Conservation (phyloP, 768 basidiomycete species). For the Tephrocybe rancida region DNA sequence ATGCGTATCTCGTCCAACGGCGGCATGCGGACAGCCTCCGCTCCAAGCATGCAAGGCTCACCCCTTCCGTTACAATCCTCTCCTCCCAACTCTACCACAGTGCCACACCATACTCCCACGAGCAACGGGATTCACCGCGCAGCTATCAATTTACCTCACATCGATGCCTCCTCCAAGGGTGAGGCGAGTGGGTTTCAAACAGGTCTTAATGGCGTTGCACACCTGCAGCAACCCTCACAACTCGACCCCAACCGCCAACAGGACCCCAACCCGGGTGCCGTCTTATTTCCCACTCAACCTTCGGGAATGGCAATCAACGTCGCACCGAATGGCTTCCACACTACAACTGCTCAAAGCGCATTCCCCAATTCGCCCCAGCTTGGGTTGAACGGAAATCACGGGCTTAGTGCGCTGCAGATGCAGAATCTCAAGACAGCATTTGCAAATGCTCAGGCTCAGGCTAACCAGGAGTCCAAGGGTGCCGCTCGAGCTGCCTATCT, state of each 20-base stretch:
- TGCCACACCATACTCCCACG: constrained; percentile 37
- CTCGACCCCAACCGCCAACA: constrained; percentile 16
- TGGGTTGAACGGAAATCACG: constrained; percentile 29
- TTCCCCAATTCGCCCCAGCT: constrained; percentile 27
- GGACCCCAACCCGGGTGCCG: constrained; percentile 21
- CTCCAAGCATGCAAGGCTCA: constrained; percentile 23
- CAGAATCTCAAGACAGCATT: constrained; percentile 61
- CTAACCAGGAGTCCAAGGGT: constrained; percentile 31
- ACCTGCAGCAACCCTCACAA: constrained; percentile 29
- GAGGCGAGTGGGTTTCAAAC: constrained; percentile 30
- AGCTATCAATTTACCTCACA: constrained; percentile 47
- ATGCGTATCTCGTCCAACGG: constrained; percentile 59
- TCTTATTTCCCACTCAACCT: neutral
- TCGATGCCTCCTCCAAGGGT: constrained; percentile 39
- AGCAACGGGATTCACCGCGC: constrained; percentile 40
- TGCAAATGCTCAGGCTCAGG: constrained; percentile 32
- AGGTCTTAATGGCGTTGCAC: constrained; percentile 31
- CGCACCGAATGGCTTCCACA: constrained; percentile 25
- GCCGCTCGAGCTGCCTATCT: neutral
- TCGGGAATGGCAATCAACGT: neutral
- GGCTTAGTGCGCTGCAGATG: constrained; percentile 57
- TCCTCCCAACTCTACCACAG: constrained; percentile 14
- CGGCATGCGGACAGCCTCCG: constrained; percentile 49
- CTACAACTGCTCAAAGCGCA: constrained; percentile 32
- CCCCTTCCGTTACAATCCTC: constrained; percentile 26